Conservation (phyloP, 257 asterid species). For the Capsicum rhomboideum region DNA sequence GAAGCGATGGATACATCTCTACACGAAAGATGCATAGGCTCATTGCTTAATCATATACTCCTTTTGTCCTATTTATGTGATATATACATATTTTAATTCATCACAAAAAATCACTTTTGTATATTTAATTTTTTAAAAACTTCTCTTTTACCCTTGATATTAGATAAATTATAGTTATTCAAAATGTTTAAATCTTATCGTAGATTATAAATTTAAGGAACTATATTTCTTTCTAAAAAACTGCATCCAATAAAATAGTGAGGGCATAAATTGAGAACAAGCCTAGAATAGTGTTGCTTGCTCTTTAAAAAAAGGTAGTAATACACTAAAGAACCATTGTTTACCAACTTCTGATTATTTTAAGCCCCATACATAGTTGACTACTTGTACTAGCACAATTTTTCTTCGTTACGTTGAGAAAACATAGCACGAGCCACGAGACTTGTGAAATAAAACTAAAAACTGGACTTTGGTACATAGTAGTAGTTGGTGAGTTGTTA, state of each 20-base stretch:
- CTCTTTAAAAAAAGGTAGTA: background rate
- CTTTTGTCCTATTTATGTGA: too few species aligned
- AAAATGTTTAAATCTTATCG: too few species aligned
- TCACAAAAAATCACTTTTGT: too few species aligned
- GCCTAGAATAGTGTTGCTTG: too few species aligned
- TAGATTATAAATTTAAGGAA: background rate
- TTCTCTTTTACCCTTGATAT: too few species aligned
- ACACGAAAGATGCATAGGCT: background rate
- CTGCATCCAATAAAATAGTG: background rate
- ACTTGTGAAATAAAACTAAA: background rate
- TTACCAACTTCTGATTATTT: background rate
- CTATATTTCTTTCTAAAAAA: background rate
- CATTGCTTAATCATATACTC: background rate
- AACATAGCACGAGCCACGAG: background rate
- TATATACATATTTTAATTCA: too few species aligned
- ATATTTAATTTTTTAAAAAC: too few species aligned
- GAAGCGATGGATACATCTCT: too few species aligned
- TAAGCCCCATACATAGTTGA: background rate
- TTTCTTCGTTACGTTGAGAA: background rate
- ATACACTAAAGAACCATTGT: background rate
- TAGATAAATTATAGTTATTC: too few species aligned
- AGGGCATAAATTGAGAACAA: too few species aligned
- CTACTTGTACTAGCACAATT: background rate
- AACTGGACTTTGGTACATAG: background rate
- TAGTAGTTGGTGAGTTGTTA: background rate